These are phyloP conservation scores for Theileria parva DNA, from an alignment of 169 alveolate species.

Conservation along the genomic window DNA sequence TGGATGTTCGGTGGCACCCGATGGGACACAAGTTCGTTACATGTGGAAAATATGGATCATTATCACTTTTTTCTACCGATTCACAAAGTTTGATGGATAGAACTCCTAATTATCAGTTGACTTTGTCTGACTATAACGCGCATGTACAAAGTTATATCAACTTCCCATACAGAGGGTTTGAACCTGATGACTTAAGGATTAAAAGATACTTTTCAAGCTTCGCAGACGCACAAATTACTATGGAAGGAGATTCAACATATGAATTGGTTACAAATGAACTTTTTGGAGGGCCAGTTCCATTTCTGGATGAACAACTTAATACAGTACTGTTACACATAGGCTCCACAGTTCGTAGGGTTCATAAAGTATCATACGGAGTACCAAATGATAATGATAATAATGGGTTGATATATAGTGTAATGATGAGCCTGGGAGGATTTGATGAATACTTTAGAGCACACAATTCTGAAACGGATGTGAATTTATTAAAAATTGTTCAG, in stretches of 20 bases:
- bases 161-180: slow-evolving; percentile 23
- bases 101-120: slow-evolving; percentile 44
- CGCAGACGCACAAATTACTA: slow-evolving; percentile 15
- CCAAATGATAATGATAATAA: too few relatives aligned
- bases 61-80: slow-evolving; percentile 50
- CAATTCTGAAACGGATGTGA: not conserved
- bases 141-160: slow-evolving; percentile 11
- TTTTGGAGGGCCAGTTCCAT: not conserved
- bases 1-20: slow-evolving; percentile 66
- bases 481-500: not conserved
- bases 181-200: not conserved
- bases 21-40: slow-evolving; percentile 55
- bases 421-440: not conserved
- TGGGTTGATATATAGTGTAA: not conserved
- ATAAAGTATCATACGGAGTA: too few relatives aligned
- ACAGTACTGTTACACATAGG: not conserved
- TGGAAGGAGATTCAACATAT: slow-evolving; percentile 6
- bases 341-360: too few relatives aligned
- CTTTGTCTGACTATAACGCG: slow-evolving; percentile 36
- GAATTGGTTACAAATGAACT: not conserved
- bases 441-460: not conserved
- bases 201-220: slow-evolving; percentile 44
- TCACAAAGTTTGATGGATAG: not conserved
- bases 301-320: not conserved
- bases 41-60: slow-evolving; percentile 49